phyloP scores from a whole-genome alignment of 768 basidiomycete genomes.

The Pholiota microspora region DNA sequence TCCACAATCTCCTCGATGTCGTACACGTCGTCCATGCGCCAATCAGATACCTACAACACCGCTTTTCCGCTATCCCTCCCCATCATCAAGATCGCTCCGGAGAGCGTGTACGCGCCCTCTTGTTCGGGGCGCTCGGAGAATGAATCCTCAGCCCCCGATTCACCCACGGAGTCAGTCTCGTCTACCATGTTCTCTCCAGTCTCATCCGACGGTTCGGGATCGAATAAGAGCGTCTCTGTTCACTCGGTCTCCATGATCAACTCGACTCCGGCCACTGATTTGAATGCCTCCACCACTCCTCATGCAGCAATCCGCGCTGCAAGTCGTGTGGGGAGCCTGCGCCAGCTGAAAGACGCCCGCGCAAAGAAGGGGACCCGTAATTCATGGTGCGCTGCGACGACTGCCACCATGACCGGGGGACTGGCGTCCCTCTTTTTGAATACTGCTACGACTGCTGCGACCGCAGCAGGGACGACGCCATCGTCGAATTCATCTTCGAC shows the following conservation, averaged over 20 bases:
- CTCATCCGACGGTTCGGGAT: conserved; percentile 11
- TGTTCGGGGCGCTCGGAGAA: conserved; percentile 23
- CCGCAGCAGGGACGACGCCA: too few species aligned
- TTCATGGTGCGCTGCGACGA: conserved; percentile 8
- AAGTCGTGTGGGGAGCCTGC: conserved; percentile 4
- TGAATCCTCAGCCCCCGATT: conserved; percentile 22
- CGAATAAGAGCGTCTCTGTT: conserved; percentile 1
- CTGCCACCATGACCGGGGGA: not conserved
- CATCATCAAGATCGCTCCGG: conserved; percentile 14
- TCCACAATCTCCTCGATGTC: conserved; percentile 6
- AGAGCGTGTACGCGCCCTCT: conserved; percentile 15
- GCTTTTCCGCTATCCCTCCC: conserved; percentile 33
- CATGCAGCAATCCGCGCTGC: conserved; percentile 12
- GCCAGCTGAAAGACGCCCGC: conserved; percentile 2
- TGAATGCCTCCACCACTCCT: not conserved
- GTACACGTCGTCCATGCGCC: conserved; percentile 11
- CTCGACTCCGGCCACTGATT: not conserved
- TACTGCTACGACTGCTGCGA: too few species aligned
- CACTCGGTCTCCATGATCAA: conserved; percentile 9
- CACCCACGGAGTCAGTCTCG: conserved; percentile 23
- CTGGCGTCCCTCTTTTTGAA: not conserved
- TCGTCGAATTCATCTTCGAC: not conserved
- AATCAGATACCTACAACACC: conserved; percentile 16
- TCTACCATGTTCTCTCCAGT: conserved; percentile 28
- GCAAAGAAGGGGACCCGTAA: conserved; percentile 1